phyloP scores from a whole-genome alignment of 2,329 filamentous ascomycete genomes.

The Tolypocladium amazonense region DNA sequence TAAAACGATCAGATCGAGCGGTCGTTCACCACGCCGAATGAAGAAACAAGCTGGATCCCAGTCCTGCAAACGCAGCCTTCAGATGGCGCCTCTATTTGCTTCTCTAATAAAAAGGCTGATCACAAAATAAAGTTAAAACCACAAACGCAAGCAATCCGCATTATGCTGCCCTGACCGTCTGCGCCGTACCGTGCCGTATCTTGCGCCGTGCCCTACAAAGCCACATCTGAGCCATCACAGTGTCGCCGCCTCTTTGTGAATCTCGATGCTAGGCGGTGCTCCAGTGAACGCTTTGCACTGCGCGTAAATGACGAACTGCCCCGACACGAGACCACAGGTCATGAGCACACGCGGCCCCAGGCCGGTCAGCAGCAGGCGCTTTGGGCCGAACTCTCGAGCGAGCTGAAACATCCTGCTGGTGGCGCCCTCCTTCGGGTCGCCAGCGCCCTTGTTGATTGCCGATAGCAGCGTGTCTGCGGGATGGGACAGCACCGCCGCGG shows the following conservation, averaged over 20 bases:
- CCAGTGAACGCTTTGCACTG: constrained; percentile 43
- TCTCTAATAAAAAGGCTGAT: not conserved
- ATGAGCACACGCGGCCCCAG: constrained; percentile 41
- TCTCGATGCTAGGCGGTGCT: constrained; percentile 39
- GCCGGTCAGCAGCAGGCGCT: constrained; percentile 33
- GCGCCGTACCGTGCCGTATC: not conserved
- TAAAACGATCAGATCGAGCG: not conserved
- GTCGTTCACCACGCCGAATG: not conserved
- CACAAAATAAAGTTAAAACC: too few species aligned
- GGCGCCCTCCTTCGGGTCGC: constrained; percentile 34
- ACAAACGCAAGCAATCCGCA: not conserved
- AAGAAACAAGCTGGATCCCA: not conserved
- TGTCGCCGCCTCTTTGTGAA: constrained; percentile 34
- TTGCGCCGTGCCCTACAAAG: not conserved
- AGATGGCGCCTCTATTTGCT: not conserved
- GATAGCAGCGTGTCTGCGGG: constrained; percentile 61
- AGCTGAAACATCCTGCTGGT: constrained; percentile 42
- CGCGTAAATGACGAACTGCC: constrained; percentile 45
- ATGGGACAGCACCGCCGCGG: constrained; percentile 79
- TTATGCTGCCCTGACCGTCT: not conserved
- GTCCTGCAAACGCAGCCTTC: not conserved
- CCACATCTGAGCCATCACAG: constrained; percentile 5
- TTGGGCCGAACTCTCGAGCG: constrained; percentile 39
- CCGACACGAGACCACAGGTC: constrained; percentile 41
- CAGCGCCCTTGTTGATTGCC: constrained; percentile 45